phyloP scores from a whole-genome alignment of 2,329 filamentous ascomycete species.

The Neofusicoccum sp. region DNA sequence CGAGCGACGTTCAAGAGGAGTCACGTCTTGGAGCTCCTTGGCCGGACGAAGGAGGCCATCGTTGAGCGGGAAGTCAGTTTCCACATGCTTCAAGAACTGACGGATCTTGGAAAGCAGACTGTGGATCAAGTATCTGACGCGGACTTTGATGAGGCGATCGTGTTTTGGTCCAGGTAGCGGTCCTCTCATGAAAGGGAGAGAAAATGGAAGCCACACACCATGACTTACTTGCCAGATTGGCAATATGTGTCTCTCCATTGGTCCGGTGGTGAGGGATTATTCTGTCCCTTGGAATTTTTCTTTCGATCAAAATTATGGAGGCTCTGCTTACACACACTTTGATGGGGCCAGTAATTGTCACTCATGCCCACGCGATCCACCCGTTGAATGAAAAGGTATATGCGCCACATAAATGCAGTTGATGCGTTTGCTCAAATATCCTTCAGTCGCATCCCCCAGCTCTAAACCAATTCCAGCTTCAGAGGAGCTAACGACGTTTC shows the following conservation, averaged over 20 bases:
- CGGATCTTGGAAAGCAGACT: background rate
- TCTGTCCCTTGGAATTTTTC: no score
- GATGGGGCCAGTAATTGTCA: no score
- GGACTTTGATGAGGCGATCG: conserved; percentile 14
- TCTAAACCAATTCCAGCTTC: no score
- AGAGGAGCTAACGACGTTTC: no score
- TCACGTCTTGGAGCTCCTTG: background rate
- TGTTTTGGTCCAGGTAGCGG: conserved; percentile 16
- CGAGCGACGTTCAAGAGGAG: conserved; percentile 9
- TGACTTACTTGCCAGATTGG: background rate
- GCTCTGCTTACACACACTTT: no score
- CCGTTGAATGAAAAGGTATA: no score
- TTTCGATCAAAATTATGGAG: no score
- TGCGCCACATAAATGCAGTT: no score
- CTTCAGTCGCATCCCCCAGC: no score
- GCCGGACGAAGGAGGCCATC: background rate
- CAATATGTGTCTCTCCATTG: background rate
- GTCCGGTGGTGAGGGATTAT: no score
- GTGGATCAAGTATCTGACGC: background rate
- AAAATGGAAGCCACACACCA: background rate
- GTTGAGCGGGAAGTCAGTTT: background rate
- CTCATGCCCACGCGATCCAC: no score
- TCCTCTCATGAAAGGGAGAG: background rate
- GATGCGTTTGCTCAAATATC: no score
- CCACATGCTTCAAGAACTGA: background rate